Base-by-base conservation (phyloP, 371 early-diverging fungal genomes). In the Mortierella sp. region DNA sequence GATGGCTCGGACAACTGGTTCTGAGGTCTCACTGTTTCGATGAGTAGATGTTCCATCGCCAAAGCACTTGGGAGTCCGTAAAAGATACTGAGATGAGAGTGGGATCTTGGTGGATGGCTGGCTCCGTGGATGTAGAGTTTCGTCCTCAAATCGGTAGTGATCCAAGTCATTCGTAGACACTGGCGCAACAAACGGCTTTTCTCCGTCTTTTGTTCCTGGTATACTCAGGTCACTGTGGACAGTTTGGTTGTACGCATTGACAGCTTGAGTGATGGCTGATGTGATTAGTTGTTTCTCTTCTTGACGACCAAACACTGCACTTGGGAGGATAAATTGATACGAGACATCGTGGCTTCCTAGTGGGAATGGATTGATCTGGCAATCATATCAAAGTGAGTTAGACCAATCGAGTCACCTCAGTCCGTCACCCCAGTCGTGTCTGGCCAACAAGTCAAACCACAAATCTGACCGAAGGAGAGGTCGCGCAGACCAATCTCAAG, bases 271-370 rank as follows among this genome's bases (percentile, higher is more conserved):
- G 37, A 79, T 79, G 2, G 73, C 72, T 1, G 79, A 72, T 14
- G 79, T 66, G 16, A 79, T 79, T 57, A 79, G 47, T 18, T 79
- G 73, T 15, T 79, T 72, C 25, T 79, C 79, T 5, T 26, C 44
- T 9, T 69, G 65, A 3, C 87, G 81, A 4, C 89, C 89, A 68
- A 85, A 89, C 43, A 87, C 81, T 1, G 77, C 71, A 44, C 80
- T 87, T 0, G 89, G 89, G 29, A 89, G 64, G 1, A 87, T 84
- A 62, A 89, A 87, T 12, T 87, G 84, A 46, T 84, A 86, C 1
- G 86, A 86, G 19, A 89, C 81, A 60, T 89, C 89, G 28, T 80
- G 75, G 60, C 64, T 62, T 1, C 89, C 89, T 15, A 89, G 66
- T 29, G 75, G 67, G 66, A 89, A 89, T 11, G 82, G 67, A 3